phyloP scores from a whole-genome alignment of 306 rosid species.

The Sindora glabra region DNA sequence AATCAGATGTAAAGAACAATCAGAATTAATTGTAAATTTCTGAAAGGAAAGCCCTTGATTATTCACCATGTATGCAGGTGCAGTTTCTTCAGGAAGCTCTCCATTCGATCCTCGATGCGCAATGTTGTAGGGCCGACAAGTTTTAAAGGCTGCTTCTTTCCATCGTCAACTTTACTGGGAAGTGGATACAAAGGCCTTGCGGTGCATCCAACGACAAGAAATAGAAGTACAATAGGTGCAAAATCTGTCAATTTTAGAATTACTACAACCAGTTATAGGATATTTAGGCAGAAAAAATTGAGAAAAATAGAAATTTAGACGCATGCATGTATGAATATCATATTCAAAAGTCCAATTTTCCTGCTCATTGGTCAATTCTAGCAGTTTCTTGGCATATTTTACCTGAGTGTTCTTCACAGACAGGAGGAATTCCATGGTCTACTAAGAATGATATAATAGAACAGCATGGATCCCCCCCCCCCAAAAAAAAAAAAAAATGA shows the following conservation, averaged over 20 bases:
- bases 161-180: constrained; percentile 33
- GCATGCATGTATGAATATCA: too few relatives aligned
- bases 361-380: too few relatives aligned
- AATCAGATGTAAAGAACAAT: background rate
- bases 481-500: too few relatives aligned
- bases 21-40: constrained; percentile 1
- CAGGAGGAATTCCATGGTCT: too few relatives aligned
- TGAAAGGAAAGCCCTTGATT: background rate
- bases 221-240: constrained; percentile 27
- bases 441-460: too few relatives aligned
- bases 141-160: constrained; percentile 44
- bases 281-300: too few relatives aligned
- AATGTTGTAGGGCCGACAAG: constrained; percentile 63
- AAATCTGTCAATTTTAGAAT: constrained; percentile 38
- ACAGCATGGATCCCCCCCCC: too few relatives aligned
- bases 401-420: too few relatives aligned
- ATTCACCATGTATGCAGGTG: constrained; percentile 61
- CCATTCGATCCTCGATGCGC: constrained; percentile 97
- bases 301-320: too few relatives aligned
- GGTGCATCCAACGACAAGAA: constrained; percentile 45
- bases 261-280: background rate
- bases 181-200: constrained; percentile 74
- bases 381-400: too few relatives aligned
- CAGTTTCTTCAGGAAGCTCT: constrained; percentile 90
- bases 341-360: too few relatives aligned